Conservation (phyloP, 2,329 filamentous ascomycete species). For the Claviceps cyperi region DNA sequence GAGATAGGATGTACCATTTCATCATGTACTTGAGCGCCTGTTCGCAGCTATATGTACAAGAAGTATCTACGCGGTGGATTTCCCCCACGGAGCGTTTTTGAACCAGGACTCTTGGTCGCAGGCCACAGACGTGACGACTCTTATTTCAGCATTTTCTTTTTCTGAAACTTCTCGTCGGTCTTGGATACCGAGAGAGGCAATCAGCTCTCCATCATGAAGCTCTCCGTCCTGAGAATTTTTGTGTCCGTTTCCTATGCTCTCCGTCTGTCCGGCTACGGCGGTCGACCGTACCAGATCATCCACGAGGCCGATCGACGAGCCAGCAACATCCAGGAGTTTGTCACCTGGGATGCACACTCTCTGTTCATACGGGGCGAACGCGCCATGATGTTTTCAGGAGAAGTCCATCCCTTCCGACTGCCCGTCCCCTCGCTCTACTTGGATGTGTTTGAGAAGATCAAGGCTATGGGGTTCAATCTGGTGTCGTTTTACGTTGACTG, state of each 20-base stretch:
- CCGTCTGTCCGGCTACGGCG: slow-evolving; percentile 4
- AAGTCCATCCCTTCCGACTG: slow-evolving; percentile 53
- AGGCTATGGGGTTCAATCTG: slow-evolving; percentile 63
- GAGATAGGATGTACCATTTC: background rate
- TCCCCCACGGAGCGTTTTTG: background rate
- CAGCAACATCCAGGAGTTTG: slow-evolving; percentile 20
- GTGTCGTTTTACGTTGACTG: slow-evolving; percentile 72
- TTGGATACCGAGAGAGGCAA: background rate
- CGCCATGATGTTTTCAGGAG: slow-evolving; percentile 57
- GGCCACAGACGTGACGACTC: background rate
- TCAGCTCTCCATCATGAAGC: slow-evolving; percentile 11
- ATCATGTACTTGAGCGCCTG: background rate
- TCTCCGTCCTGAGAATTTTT: slow-evolving; percentile 3
- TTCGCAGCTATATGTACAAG: background rate
- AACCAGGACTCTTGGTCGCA: background rate
- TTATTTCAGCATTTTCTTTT: no score
- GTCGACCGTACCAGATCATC: slow-evolving; percentile 11
- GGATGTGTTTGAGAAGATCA: slow-evolving; percentile 72
- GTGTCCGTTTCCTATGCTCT: slow-evolving; percentile 4
- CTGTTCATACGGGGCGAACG: slow-evolving; percentile 56
- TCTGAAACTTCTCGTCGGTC: background rate
- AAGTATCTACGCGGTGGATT: background rate
- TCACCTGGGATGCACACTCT: slow-evolving; percentile 61
- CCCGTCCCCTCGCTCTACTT: slow-evolving; percentile 38
- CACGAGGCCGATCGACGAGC: slow-evolving; percentile 10